phyloP scores from a whole-genome alignment of 140 eudicot species.

The Cichorium intybus region DNA sequence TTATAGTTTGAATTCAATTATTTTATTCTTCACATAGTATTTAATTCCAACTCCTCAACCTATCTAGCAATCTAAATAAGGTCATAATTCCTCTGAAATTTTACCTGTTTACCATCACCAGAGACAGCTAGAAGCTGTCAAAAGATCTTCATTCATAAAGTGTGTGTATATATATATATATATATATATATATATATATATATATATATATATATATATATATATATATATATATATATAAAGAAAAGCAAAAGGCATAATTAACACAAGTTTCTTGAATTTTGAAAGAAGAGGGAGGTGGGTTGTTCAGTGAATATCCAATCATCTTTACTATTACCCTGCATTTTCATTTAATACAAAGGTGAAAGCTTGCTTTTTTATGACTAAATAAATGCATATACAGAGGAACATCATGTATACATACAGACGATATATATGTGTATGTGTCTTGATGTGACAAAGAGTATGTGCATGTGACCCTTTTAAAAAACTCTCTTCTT shows the following conservation, averaged over 20 bases:
- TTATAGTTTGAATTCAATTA: not conserved
- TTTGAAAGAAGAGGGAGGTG: conserved; percentile 30
- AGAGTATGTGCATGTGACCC: conserved; percentile 36
- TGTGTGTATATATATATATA: no score
- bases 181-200: no score
- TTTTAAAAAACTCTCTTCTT: conserved; percentile 15
- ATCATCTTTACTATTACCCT: conserved; percentile 42
- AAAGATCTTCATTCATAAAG: conserved; percentile 2
- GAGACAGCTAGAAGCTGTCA: conserved; percentile 41
- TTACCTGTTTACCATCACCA: conserved; percentile 34
- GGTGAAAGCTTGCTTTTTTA: conserved; percentile 29
- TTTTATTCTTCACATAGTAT: conserved; percentile 7
- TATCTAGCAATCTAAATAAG: conserved; percentile 42
- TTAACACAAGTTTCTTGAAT: conserved; percentile 40
- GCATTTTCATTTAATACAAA: conserved; percentile 40
- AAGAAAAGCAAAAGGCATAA: conserved; percentile 36
- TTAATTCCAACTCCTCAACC: conserved; percentile 29
- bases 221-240: not conserved
- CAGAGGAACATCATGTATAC: conserved; percentile 34
- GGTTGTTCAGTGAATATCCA: conserved; percentile 36
- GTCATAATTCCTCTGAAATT: conserved; percentile 37
- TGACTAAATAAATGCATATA: conserved; percentile 42
- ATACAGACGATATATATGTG: conserved; percentile 7
- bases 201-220: no score
- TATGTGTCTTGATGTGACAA: conserved; percentile 36